Percentiles rank a stretch among this genome's conserved stretches.
phyloP scores from a whole-genome alignment of 768 basidiomycete species.

The Butyriboletus loyo region DNA sequence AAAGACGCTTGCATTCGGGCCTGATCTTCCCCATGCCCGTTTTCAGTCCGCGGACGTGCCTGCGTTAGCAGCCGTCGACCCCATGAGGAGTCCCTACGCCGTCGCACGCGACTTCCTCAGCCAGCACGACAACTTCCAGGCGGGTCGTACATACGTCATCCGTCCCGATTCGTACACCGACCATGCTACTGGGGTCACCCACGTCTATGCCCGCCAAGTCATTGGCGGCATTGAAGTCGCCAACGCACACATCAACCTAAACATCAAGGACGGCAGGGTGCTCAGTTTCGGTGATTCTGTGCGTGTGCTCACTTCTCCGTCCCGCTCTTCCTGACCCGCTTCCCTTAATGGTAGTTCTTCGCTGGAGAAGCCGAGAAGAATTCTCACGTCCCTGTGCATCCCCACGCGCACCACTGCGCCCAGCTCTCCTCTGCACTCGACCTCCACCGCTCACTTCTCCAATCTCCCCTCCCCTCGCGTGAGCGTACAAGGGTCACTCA shows the following conservation, averaged over 20 bases:
- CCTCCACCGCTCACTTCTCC: slow-evolving; percentile 31
- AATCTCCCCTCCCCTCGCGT: background rate
- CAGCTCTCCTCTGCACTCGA: slow-evolving; percentile 36
- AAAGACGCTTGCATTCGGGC: slow-evolving; percentile 91
- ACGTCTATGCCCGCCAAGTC: slow-evolving; percentile 84
- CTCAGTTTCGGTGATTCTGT: slow-evolving; percentile 89
- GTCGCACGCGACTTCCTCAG: slow-evolving; percentile 63
- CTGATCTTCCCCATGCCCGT: slow-evolving; percentile 68
- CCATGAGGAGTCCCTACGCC: slow-evolving; percentile 48
- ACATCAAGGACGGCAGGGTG: slow-evolving; percentile 80
- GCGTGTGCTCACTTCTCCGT: slow-evolving; percentile 26
- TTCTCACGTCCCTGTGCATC: slow-evolving; percentile 35
- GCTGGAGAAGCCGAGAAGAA: slow-evolving; percentile 43
- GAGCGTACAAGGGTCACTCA: slow-evolving; percentile 15
- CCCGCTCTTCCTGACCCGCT: slow-evolving; percentile 6
- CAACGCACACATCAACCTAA: slow-evolving; percentile 92
- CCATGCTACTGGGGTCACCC: slow-evolving; percentile 77
- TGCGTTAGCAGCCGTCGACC: slow-evolving; percentile 37
- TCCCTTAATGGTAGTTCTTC: slow-evolving; percentile 58
- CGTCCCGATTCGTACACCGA: slow-evolving; percentile 89
- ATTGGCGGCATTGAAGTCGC: slow-evolving; percentile 84
- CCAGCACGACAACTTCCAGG: slow-evolving; percentile 35
- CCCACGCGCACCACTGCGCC: slow-evolving; percentile 55
- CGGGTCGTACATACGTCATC: slow-evolving; percentile 50
- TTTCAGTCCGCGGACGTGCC: slow-evolving; percentile 48